Evolutionary conservation across 768 basidiomycete genomes (phyloP), one percentile per base, ranked within the genome.

Genomic region (Leucosporidium scottii): DNA sequence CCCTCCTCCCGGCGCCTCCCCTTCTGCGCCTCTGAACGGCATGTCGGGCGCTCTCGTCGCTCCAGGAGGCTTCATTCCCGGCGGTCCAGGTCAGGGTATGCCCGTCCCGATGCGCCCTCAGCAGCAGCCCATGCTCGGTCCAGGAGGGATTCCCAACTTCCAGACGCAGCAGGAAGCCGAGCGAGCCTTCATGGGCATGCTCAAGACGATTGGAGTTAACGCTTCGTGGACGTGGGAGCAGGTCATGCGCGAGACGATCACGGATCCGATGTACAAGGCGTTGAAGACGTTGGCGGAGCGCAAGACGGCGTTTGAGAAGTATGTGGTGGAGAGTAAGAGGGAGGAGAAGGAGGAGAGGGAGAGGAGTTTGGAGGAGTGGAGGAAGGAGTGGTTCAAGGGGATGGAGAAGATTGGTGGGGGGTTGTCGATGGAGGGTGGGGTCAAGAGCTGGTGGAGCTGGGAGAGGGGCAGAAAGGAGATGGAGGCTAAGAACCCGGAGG

Each of bases 201-300:
- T 99, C 73, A 84, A 87, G 74, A 91, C 91, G 79, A 88, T 90
- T 56, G 90, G 90, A 39, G 89, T 98, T 53, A 90, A 91, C 78
- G 86, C 88, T 55, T 87, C 84, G 71, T 97, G 91, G 90, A 91
- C 91, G 47, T 99, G 96, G 96, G 96, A 99, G 78, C 87, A 90
- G 80, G 92, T 93, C 61, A 96, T 98, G 90, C 85, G 93, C 77
- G 89, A 91, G 74, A 92, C 96, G 79, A 94, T 99, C 79, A 97
- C 92, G 74, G 94, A 98, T 81, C 94, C 96, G 54, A 79, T 96
- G 72, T 99, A 97, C 81, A 93, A 91, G 81, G 88, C 92, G 54
- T 82, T 99, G 68, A 89, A 89, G 76, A 91, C 89, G 55, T 83
- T 97, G 58, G 91, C 91, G 21, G 93, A 99, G 80, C 93, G 93